Evolutionary conservation across 352 stramenopile genomes (phyloP), one percentile per base, ranked within the genome.

Genomic region (Phytophthora macrochlamydospora): DNA sequence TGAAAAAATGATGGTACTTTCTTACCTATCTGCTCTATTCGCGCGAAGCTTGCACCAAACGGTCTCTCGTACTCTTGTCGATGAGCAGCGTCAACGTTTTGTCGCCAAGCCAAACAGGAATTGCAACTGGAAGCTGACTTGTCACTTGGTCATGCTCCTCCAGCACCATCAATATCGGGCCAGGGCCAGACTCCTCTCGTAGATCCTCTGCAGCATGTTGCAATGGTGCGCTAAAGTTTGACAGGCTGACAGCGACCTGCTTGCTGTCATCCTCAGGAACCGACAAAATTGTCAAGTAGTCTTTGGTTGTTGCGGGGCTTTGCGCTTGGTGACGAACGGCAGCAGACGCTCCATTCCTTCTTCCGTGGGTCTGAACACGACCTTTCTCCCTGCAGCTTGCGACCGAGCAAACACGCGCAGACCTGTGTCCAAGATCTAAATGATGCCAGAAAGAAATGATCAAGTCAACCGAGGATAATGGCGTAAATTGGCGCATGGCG

Each of bases 401-500:
- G 89, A 81, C 50, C 88, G 88, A 55, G 90, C 82, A 67, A 98
- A 97, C 37, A 94, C 85, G 13, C 89, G 85, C n/a, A 97, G 63
- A 2, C 92, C 92, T 30, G 89, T 95, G 69, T 97, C 92, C 18
- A 98, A 67, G 33, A 97, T 83, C 70, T 89, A 43, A n/a, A 33
- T 50, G 4, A 38, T 18, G 28, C 32, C 52, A 31, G 31, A 30
- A 5, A 18, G 43, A 49, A 28, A 29, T 29, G 24, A 29, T 24
- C 38, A 14, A 45, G 4, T 14, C 18, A 24, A 24, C 18, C 18
- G 18, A 24, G 18, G 18, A 24, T 24, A 24, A 24, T 24, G 18
- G 18, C 18, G 18, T 24, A 24, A 24, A 24, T 24, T 24, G 18
- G 18, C 51, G n/a, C 7, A 28, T 28, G 12, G 18, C 12, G n/a